A percentile compares a stretch with the other conserved stretches of the same genome.
Conservation (phyloP, 1,139 yeast species). For the Taiozyma sp. region DNA sequence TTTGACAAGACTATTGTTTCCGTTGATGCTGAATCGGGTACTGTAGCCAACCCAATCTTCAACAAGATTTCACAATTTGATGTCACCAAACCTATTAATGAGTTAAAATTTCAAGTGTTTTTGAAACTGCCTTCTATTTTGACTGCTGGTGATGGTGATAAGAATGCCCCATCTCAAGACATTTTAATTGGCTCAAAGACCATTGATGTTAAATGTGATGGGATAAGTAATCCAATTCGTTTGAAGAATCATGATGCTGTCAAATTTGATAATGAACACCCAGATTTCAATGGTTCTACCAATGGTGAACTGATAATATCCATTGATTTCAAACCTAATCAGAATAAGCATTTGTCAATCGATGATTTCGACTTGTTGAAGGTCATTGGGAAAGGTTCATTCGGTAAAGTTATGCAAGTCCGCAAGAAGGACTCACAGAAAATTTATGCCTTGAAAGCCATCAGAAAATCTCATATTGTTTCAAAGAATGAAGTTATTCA, state of each 20-base stretch:
- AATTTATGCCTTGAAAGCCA: constrained; percentile 88
- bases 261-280: constrained; percentile 28
- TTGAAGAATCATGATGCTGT: constrained; percentile 44
- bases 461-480: constrained; percentile 89
- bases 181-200: constrained; percentile 28
- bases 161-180: constrained; percentile 20
- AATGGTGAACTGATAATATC: constrained; percentile 50
- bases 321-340: constrained; percentile 72
- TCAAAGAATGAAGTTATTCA: constrained; percentile 94
- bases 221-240: constrained; percentile 33
- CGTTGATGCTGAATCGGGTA: constrained; percentile 75
- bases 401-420: constrained; percentile 98
- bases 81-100: constrained; percentile 61
- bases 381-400: constrained; percentile 96
- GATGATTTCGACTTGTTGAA: constrained; percentile 90
- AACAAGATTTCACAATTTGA: constrained; percentile 89
- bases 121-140: constrained; percentile 69
- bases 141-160: constrained; percentile 28
- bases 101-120: constrained; percentile 62
- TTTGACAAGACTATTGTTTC: constrained; percentile 79
- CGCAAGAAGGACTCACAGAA: constrained; percentile 91
- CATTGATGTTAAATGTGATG: constrained; percentile 33
- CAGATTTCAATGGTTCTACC: constrained; percentile 1
- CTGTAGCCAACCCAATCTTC: constrained; percentile 62
- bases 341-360: constrained; percentile 67